phyloP scores from a whole-genome alignment of 495 filamentous ascomycete species.

The Pseudevernia furfuracea region DNA sequence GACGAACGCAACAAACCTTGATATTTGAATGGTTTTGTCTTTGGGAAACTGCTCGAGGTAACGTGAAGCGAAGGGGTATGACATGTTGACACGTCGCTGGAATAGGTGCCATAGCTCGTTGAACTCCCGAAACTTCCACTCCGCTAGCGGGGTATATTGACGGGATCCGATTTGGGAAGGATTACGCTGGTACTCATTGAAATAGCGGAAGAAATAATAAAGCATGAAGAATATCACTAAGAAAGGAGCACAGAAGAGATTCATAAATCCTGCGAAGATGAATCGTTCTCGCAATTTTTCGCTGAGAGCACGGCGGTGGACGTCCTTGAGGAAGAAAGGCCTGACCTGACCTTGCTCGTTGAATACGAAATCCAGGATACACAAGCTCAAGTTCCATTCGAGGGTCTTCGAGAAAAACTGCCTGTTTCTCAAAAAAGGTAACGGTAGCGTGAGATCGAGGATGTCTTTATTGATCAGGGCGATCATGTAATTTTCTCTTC shows the following conservation, averaged over 20 bases:
- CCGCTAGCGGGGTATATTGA: slow-evolving; percentile 84
- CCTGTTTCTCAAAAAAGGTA: slow-evolving; percentile 73
- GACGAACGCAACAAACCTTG: slow-evolving; percentile 78
- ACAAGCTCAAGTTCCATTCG: slow-evolving; percentile 82
- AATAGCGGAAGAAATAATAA: slow-evolving; percentile 86
- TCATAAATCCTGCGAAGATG: slow-evolving; percentile 73
- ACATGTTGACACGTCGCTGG: slow-evolving; percentile 82
- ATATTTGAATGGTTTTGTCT: slow-evolving; percentile 76
- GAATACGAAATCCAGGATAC: slow-evolving; percentile 90
- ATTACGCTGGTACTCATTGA: slow-evolving; percentile 91
- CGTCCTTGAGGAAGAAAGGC: slow-evolving; percentile 73
- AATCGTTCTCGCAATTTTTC: slow-evolving; percentile 68
- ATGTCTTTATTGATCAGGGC: slow-evolving; percentile 95
- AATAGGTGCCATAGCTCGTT: slow-evolving; percentile 94
- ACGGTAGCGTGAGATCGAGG: slow-evolving; percentile 72
- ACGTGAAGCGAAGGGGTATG: slow-evolving; percentile 81
- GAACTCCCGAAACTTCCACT: slow-evolving; percentile 98
- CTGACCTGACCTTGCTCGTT: slow-evolving; percentile 77
- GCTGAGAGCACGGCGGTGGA: slow-evolving; percentile 70
- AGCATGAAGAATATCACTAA: slow-evolving; percentile 73
- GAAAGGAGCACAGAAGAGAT: slow-evolving; percentile 76
- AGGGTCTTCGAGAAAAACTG: slow-evolving; percentile 75
- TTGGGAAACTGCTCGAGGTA: slow-evolving; percentile 97
- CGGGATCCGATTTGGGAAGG: slow-evolving; percentile 74
- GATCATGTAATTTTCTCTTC: slow-evolving; percentile 92